Conservation (phyloP, 768 basidiomycete genomes). For the Xerocomus brunneocitrinus region DNA sequence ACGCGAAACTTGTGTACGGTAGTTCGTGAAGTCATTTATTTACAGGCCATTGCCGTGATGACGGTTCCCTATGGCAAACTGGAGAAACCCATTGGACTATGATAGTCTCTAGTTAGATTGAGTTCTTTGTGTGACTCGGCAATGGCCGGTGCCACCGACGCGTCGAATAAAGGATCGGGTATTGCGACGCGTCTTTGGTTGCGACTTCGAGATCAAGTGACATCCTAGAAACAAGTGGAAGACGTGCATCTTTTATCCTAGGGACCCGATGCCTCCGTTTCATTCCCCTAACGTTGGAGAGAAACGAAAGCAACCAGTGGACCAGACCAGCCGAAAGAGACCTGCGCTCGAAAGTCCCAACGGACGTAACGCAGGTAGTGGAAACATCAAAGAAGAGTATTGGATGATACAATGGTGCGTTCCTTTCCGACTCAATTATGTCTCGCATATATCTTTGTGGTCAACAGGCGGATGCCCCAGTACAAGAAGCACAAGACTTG, state of each 20-base stretch:
- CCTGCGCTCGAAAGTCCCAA: constrained; percentile 22
- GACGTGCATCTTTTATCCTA: not conserved
- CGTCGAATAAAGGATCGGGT: constrained; percentile 3
- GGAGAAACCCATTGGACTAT: too few species aligned
- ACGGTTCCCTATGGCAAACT: too few species aligned
- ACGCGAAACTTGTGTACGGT: too few species aligned
- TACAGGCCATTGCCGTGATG: too few species aligned
- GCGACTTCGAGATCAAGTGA: not conserved
- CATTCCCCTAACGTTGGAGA: constrained; percentile 20
- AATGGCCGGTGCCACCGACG: constrained; percentile 23
- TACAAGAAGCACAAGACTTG: constrained; percentile 85
- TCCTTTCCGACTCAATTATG: not conserved
- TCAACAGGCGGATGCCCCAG: constrained; percentile 59
- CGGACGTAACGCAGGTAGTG: constrained; percentile 6
- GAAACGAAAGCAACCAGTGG: constrained; percentile 27
- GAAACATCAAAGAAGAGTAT: constrained; percentile 35
- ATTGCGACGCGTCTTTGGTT: constrained; percentile 5
- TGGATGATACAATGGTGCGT: constrained; percentile 81
- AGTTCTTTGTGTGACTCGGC: not conserved
- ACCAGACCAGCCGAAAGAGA: constrained; percentile 27
- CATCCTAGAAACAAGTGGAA: too few species aligned
- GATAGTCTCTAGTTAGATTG: too few species aligned
- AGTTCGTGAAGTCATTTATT: too few species aligned
- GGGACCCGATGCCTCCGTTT: constrained; percentile 18
- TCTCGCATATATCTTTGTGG: not conserved